A percentile compares a stretch with the other conserved stretches of the same genome.
These are phyloP conservation scores for Penicillium cosmopolitanum DNA, from an alignment of 495 filamentous ascomycete species.

Conservation along the genomic window DNA sequence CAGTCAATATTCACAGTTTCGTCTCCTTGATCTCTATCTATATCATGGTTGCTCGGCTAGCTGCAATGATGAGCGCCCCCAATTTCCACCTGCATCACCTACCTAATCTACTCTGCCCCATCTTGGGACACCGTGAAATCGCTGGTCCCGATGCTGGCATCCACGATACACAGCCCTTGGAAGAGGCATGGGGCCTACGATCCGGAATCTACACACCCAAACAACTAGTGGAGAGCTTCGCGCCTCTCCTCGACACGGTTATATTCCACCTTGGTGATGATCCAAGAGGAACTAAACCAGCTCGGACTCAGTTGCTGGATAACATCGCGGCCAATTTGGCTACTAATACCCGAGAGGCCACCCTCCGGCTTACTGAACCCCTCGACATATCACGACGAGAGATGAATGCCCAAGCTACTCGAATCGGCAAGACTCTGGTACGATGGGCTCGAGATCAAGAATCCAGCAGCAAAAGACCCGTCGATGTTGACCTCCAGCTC, in stretches of 20 bases:
- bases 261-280: slow-evolving; percentile 30
- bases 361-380: slow-evolving; percentile 21
- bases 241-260: slow-evolving; percentile 34
- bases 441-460: slow-evolving; percentile 25
- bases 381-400: slow-evolving; percentile 29
- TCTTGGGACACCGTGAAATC: neutral
- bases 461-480: neutral
- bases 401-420: slow-evolving; percentile 30
- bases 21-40: neutral
- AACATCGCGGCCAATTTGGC: slow-evolving; percentile 32
- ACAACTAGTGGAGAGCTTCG: slow-evolving; percentile 31
- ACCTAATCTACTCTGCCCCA: neutral
- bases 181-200: slow-evolving; percentile 11
- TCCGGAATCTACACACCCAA: slow-evolving; percentile 34
- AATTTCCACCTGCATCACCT: slow-evolving; percentile 8
- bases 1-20: neutral
- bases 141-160: neutral
- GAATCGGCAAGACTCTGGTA: slow-evolving; percentile 31
- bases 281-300: slow-evolving; percentile 9
- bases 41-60: slow-evolving; percentile 11
- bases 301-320: slow-evolving; percentile 31
- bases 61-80: slow-evolving; percentile 4
- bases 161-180: slow-evolving; percentile 4
- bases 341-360: slow-evolving; percentile 34
- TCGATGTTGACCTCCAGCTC: slow-evolving; percentile 24